Evolutionary conservation across 1,139 yeast species (phyloP), one percentile per base, ranked within the genome.

Genomic region (Taphrina flavorubra): DNA sequence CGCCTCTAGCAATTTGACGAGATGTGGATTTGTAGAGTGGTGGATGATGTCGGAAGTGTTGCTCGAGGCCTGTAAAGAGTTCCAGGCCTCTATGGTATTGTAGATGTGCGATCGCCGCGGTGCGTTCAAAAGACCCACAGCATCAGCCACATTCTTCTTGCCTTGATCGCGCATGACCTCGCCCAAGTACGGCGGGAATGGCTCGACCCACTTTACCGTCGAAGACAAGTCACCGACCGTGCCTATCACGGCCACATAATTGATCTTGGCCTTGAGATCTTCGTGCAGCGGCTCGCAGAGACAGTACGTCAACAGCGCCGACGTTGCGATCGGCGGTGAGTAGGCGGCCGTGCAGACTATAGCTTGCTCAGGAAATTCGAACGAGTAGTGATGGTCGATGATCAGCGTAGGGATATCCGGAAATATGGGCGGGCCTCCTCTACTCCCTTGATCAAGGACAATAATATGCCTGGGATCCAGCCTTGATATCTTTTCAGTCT

Each of bases 381-480:
- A 44, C n/a, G 68, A 65, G 63, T 65, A 65, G 51, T 65, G 68
- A 31, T 65, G 68, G 25, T 65, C 68, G 39, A 65, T 34, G 11
- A 65, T 40, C 46, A 65, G 51, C 13, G 68, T 65, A 7, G 63
- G 68, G 5, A 63, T 47, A 44, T 49, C 67, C 1, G 11, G 4
- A 16, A 65, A 34, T n/a, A 65, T 59, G n/a, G 68, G 56, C 7
- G 68, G 64, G 6, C 55, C 68, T 20, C 51, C 37, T 16, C 68
- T 25, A 10, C 51, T 46, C 10, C 68, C 68, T 25, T 65, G 68
- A 49, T 65, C 68, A 14, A 65, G 51, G 6, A 65, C 37, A 16
- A 65, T 58, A 16, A 65, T 56, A 16, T 49, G 53, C 13, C 18
- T 31, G 6, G 68, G 67, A 5, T 53, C 39, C 31, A 34, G 37